Percentiles rank a stretch among this genome's conserved stretches.
Evolutionary conservation across 2,329 filamentous ascomycete genomes (phyloP).

Genomic region (Xylaria hypoxylon): DNA sequence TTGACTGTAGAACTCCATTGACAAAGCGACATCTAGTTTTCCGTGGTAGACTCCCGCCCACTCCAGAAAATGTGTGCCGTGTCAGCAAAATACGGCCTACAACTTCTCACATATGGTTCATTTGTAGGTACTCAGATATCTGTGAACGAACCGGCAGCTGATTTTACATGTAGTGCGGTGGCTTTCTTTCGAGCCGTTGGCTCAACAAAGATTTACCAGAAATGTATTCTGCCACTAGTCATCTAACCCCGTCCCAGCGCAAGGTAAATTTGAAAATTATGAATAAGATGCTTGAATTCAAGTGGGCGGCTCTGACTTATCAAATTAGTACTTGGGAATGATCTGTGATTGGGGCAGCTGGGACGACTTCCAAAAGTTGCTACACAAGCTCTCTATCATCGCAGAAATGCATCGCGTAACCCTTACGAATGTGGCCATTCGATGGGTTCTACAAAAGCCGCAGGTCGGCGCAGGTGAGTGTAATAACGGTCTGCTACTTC

Average conservation of each 20-base stretch:
- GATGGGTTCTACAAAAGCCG: constrained; percentile 52
- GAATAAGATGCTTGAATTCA: neutral
- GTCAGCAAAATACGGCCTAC: constrained; percentile 49
- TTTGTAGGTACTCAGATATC: constrained; percentile 44
- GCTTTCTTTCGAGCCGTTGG: constrained; percentile 53
- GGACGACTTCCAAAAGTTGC: constrained; percentile 49
- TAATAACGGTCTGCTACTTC: too few relatives aligned
- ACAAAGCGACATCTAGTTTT: constrained; percentile 46
- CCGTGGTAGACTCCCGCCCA: constrained; percentile 51
- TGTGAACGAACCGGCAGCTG: neutral
- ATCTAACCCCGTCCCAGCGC: constrained; percentile 53
- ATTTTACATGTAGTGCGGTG: constrained; percentile 48
- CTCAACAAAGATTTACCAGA: constrained; percentile 49
- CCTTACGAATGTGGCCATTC: constrained; percentile 50
- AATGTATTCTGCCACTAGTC: constrained; percentile 47
- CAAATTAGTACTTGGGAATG: constrained; percentile 49
- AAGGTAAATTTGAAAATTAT: constrained; percentile 42
- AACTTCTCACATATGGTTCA: constrained; percentile 52
- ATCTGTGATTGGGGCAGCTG: constrained; percentile 50
- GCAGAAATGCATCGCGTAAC: constrained; percentile 47
- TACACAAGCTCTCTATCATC: constrained; percentile 42
- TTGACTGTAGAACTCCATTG: neutral
- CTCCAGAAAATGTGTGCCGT: constrained; percentile 47
- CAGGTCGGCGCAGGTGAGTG: constrained; percentile 48
- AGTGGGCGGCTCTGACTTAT: neutral